phyloP scores from a whole-genome alignment of 2,329 filamentous ascomycete species.

The Fusarium nelsonii region DNA sequence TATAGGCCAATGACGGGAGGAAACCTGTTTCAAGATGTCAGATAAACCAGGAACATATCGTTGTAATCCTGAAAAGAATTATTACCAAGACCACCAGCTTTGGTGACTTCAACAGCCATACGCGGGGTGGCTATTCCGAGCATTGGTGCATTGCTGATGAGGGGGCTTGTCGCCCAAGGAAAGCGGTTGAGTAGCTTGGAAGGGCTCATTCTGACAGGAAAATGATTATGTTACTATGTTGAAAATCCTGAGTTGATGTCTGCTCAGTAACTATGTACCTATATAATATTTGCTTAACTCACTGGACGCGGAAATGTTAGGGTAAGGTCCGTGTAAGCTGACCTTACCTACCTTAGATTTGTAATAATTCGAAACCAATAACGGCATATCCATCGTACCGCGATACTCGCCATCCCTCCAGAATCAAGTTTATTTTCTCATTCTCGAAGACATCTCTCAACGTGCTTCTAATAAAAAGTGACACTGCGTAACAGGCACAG shows the following conservation, averaged over 20 bases:
- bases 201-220: conserved; percentile 39
- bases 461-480: background rate
- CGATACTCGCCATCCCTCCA: background rate
- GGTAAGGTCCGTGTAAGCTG: background rate
- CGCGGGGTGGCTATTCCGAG: conserved; percentile 50
- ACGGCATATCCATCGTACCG: background rate
- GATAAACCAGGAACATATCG: background rate
- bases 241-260: background rate
- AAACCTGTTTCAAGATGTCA: conserved; percentile 49
- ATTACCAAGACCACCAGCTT: conserved; percentile 55
- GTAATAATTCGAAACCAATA: conserved; percentile 19
- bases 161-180: conserved; percentile 48
- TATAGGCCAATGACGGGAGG: conserved; percentile 50
- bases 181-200: conserved; percentile 49
- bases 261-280: background rate
- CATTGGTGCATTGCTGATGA: conserved; percentile 56
- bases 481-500: too few relatives aligned
- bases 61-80: background rate
- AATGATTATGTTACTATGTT: background rate
- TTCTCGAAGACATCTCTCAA: background rate
- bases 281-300: conserved; percentile 7
- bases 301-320: background rate
- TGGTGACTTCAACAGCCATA: conserved; percentile 55
- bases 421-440: background rate
- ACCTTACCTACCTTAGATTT: conserved; percentile 23